These are phyloP conservation scores for Magnusiomyces suaveolens DNA, from an alignment of 1,139 yeast species.

Conservation along the genomic window DNA sequence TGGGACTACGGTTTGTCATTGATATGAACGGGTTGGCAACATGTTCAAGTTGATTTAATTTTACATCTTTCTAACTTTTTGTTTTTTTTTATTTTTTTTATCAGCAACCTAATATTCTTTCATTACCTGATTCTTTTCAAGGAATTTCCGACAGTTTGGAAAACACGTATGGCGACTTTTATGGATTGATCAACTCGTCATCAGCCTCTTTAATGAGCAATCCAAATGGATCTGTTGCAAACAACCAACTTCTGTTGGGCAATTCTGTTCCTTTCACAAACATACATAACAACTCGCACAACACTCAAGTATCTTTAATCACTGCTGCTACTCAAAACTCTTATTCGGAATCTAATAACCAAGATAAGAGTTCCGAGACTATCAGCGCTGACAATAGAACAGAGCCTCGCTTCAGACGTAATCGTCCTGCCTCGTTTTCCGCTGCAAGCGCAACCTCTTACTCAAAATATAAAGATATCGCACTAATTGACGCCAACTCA, in stretches of 20 bases:
- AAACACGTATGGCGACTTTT: slow-evolving; percentile 4
- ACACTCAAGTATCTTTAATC: not conserved
- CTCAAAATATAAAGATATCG: slow-evolving; percentile 41
- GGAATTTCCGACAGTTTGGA: not conserved
- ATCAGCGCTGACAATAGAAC: slow-evolving; percentile 14
- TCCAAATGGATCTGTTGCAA: not conserved
- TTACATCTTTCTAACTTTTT: not conserved
- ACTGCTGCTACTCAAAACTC: slow-evolving; percentile 6
- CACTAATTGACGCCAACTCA: slow-evolving; percentile 25
- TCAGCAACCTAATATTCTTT: not conserved
- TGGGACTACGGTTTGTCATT: no score
- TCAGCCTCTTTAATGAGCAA: not conserved
- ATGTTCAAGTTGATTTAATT: not conserved
- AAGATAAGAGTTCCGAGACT: slow-evolving; percentile 9
- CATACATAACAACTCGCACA: not conserved
- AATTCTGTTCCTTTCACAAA: not conserved
- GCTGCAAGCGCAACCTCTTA: slow-evolving; percentile 71
- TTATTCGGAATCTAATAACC: slow-evolving; percentile 7
- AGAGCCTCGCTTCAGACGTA: slow-evolving; percentile 17
- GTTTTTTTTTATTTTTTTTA: not conserved
- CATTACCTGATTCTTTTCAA: not conserved
- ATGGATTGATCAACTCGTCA: not conserved
- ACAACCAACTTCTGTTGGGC: not conserved
- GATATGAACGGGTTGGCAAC: no score
- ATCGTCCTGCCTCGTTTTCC: slow-evolving; percentile 69